Evolutionary conservation across 805 yeast species (phyloP), one percentile per base, ranked within the genome.

Genomic region (Myxozyma geophila): DNA sequence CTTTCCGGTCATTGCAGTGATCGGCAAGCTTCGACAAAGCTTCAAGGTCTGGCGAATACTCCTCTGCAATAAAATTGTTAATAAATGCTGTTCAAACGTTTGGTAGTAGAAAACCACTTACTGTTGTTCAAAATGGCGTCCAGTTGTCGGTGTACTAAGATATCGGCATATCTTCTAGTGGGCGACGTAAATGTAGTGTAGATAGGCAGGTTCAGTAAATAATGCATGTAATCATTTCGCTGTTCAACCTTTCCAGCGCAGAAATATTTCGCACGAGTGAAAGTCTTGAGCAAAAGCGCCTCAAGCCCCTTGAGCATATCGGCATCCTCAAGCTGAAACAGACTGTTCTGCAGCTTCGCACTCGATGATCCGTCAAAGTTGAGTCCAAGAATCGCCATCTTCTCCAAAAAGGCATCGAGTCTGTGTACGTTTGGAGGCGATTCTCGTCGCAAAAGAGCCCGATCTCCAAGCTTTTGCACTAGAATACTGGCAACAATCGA

Each of bases 181-280:
- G 99, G 98, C 0, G 96, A 85, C n/a, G 90, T 88, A 79, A 92
- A 92, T 76, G 93, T 98, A 0, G 98, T 90, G 75, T 90, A 95
- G 50, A 91, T 79, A 36, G 97, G 96, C 62, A 89, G 75, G 68
- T 91, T 91, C 74, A 88, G 84, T 73, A 89, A 83, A 76, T 89
- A 95, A 72, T 93, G 96, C 10, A 87, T 87, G 73, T 83, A 85
- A 64, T 83, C 85, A 68, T 88, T 93, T 2, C 90, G 85, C 57
- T 53, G 57, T 69, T 91, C 96, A 57, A 87, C 87, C 73, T 87
- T 87, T 37, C 96, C 98, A 9, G 97, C 96, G 72, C 92, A 84
- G 66, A 86, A 88, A 74, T 95, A 95, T 72, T 88, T 90, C 43
- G 96, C 96, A 71, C 96, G 83, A 10, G 87, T 81, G 86, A 95